Percentiles rank a stretch among this genome's conserved stretches.
These are phyloP conservation scores for Podaxis pistillaris DNA, from an alignment of 768 basidiomycete species.

Conservation along the genomic window DNA sequence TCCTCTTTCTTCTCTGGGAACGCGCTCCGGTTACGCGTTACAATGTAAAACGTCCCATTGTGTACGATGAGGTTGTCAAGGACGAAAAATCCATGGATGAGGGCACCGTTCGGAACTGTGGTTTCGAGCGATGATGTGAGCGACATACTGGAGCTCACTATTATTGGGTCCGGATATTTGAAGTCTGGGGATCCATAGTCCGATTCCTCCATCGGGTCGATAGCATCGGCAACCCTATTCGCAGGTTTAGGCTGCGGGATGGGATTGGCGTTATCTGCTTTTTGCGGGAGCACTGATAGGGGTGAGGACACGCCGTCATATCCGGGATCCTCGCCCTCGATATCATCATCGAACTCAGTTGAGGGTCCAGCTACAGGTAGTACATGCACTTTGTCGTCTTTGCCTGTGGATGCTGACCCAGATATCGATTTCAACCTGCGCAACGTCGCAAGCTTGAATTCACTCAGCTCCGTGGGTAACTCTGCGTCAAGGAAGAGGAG, in stretches of 20 bases:
- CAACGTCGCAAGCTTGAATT: background rate
- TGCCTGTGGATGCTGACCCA: background rate
- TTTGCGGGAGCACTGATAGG: background rate
- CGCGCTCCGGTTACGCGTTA: constrained; percentile 37
- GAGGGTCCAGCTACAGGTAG: background rate
- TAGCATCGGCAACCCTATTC: background rate
- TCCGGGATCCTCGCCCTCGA: background rate
- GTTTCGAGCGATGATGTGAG: constrained; percentile 1
- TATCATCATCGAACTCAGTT: background rate
- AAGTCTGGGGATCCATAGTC: background rate
- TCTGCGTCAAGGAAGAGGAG: constrained; percentile 7
- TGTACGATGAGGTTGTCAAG: constrained; percentile 72
- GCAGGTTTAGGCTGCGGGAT: background rate
- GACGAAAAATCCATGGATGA: constrained; percentile 62
- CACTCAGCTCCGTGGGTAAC: background rate
- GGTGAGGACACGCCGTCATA: background rate
- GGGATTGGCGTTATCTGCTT: background rate
- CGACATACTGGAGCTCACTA: background rate
- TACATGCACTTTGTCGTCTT: background rate
- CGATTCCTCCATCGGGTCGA: background rate
- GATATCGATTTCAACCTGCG: background rate
- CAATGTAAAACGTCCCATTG: constrained; percentile 68
- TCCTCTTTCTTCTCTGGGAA: constrained; percentile 50
- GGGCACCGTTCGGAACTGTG: constrained; percentile 1
- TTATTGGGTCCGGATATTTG: background rate